phyloP scores from a whole-genome alignment of 202 grass and related monocot genomes.

The Cymbopogon flexuosus region DNA sequence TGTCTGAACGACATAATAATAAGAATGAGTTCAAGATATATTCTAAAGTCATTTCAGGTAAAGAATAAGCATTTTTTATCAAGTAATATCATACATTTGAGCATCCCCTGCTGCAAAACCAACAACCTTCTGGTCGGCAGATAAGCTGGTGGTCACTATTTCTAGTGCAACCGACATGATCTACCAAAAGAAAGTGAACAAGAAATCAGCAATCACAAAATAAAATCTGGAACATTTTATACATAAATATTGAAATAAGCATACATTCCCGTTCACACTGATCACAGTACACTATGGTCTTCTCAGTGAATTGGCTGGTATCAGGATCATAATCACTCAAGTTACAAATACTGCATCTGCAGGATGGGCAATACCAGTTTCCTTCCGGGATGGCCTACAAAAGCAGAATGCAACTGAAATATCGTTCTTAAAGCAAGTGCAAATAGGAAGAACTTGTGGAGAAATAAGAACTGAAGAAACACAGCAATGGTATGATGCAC shows the following conservation, averaged over 20 bases:
- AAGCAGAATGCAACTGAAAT: constrained; percentile 30
- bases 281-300: constrained; percentile 63
- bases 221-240: background rate
- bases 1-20: background rate
- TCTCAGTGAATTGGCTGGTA: constrained; percentile 42
- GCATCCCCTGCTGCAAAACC: constrained; percentile 72
- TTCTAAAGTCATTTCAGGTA: background rate
- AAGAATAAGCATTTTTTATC: background rate
- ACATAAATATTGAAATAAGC: constrained; percentile 24
- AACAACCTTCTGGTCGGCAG: constrained; percentile 44
- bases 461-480: constrained; percentile 24
- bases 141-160: constrained; percentile 32
- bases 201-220: constrained; percentile 32
- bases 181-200: constrained; percentile 42
- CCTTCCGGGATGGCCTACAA: constrained; percentile 52
- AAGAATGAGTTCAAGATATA: constrained; percentile 20
- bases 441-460: constrained; percentile 15
- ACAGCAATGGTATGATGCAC: background rate
- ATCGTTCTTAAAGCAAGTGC: constrained; percentile 17
- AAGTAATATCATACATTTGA: constrained; percentile 44
- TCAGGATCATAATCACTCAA: constrained; percentile 50
- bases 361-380: constrained; percentile 69
- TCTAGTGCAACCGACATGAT: constrained; percentile 66
- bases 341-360: constrained; percentile 59
- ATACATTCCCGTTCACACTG: constrained; percentile 78